Conservation (phyloP, 352 stramenopile species). For the Globisporangium splendens region DNA sequence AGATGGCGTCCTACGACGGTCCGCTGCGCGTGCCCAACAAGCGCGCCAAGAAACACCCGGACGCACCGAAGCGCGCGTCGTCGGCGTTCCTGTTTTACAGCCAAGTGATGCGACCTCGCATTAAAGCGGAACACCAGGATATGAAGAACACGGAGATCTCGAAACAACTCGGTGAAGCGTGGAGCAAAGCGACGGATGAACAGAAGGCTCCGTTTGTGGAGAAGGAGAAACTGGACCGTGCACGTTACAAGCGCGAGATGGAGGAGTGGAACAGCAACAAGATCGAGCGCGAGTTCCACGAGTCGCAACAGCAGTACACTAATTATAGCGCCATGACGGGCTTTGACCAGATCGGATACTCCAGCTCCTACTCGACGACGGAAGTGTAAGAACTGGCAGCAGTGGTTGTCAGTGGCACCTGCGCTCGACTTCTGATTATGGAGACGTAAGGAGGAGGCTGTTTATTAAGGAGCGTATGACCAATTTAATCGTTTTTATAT, state of each 20-base stretch:
- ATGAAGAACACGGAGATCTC: constrained; percentile 97
- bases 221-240: constrained; percentile 89
- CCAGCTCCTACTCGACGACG: constrained; percentile 66
- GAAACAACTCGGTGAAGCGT: constrained; percentile 91
- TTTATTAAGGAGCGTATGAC: too few relatives aligned
- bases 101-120: constrained; percentile 82
- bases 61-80: constrained; percentile 92
- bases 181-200: constrained; percentile 87
- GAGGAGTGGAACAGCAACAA: constrained; percentile 88
- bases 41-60: constrained; percentile 93
- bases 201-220: constrained; percentile 91
- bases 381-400: constrained; percentile 40
- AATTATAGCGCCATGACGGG: constrained; percentile 78
- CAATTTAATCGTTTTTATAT: background rate
- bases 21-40: constrained; percentile 91
- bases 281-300: constrained; percentile 77
- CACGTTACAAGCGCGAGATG: constrained; percentile 93
- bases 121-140: constrained; percentile 91
- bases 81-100: constrained; percentile 95
- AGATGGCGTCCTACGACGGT: constrained; percentile 92
- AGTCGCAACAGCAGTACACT: constrained; percentile 79
- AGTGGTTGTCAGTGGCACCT: background rate
- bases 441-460: background rate
- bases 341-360: constrained; percentile 80
- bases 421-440: background rate